Evolutionary conservation across 1,284 basidiomycete species (phyloP), one percentile per base, ranked within the genome.

Genomic region (Fomitopsis pinicola): DNA sequence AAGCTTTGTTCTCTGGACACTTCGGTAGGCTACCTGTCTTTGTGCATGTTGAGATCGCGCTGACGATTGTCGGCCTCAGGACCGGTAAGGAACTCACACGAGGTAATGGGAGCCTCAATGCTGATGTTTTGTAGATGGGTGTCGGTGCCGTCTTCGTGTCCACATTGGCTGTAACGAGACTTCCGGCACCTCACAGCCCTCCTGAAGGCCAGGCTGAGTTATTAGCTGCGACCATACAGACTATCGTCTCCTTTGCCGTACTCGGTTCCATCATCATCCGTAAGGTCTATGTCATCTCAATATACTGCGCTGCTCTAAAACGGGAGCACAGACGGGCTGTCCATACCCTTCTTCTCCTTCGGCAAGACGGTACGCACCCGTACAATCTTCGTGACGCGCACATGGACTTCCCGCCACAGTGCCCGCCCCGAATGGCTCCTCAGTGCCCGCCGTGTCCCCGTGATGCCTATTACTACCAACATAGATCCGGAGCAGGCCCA

Each of bases 141-240:
- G 90, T 92, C 35, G 87, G 89, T 0, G 94, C 94, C 3, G 80
- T 97, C 48, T 97, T 96, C 71, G 88, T 97, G 57, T 88, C 91
- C 0, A 91, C 88, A 0, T 75, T 96, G 30, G 93, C 93, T 2
- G 73, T 87, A 5, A 82, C 80, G 42, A 84, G 84, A 63, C 78
- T 97, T 0, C 88, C 91, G 2, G 75, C 72, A 22, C 85, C 90
- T 0, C 73, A 76, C 0, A 70, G 75, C 55, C 82, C 89, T 0
- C 90, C 91, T 0, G 76, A 80, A 53, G 81, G 78, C 42, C 86
- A 92, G 69, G 80, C 87, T 40, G 90, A 95, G 67, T 68, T 87
- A 6, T 80, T 97, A 17, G 83, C 88, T 0, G 81, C 85, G 9
- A 82, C 78, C 12, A 79, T 96, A 17, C 86, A 92, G 64, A 91